A percentile compares a stretch with the other conserved stretches of the same genome.
Evolutionary conservation across 2,329 filamentous ascomycete genomes (phyloP).

Genomic region (Pyrenophora tritici-repentis): DNA sequence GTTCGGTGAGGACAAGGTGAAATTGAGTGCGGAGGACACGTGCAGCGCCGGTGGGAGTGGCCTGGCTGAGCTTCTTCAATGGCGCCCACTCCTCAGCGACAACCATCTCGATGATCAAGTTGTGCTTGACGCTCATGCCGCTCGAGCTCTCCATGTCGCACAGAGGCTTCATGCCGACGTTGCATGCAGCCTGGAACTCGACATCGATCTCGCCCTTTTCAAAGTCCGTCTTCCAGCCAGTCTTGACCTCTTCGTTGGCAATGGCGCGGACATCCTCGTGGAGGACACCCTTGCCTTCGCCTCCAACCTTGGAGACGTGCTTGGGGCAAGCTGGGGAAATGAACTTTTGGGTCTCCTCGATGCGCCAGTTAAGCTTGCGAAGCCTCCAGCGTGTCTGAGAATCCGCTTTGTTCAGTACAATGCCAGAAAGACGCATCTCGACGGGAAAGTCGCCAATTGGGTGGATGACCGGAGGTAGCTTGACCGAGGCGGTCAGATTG

Average conservation of each 20-base stretch:
- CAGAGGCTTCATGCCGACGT: conserved; percentile 66
- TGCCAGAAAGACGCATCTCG: conserved; percentile 81
- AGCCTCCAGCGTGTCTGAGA: conserved; percentile 84
- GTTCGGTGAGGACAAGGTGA: conserved; percentile 78
- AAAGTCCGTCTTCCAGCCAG: conserved; percentile 87
- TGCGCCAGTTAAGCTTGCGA: conserved; percentile 88
- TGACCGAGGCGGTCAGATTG: conserved; percentile 84
- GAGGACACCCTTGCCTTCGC: conserved; percentile 69
- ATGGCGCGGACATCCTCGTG: conserved; percentile 79
- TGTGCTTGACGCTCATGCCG: conserved; percentile 80
- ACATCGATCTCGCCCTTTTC: conserved; percentile 77
- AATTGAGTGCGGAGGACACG: conserved; percentile 94
- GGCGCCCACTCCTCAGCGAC: conserved; percentile 86
- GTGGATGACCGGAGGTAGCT: conserved; percentile 81
- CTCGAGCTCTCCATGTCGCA: conserved; percentile 78
- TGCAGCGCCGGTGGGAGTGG: conserved; percentile 86
- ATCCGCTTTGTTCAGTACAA: conserved; percentile 70
- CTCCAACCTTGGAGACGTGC: conserved; percentile 70
- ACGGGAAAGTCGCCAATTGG: conserved; percentile 83
- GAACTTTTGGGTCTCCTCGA: conserved; percentile 84
- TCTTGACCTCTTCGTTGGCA: conserved; percentile 79
- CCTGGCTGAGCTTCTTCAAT: conserved; percentile 70
- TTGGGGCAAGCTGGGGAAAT: conserved; percentile 79
- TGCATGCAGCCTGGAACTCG: conserved; percentile 71
- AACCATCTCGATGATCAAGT: conserved; percentile 88